Conservation (phyloP, 305 asterid species). For the Coffea humblotiana region DNA sequence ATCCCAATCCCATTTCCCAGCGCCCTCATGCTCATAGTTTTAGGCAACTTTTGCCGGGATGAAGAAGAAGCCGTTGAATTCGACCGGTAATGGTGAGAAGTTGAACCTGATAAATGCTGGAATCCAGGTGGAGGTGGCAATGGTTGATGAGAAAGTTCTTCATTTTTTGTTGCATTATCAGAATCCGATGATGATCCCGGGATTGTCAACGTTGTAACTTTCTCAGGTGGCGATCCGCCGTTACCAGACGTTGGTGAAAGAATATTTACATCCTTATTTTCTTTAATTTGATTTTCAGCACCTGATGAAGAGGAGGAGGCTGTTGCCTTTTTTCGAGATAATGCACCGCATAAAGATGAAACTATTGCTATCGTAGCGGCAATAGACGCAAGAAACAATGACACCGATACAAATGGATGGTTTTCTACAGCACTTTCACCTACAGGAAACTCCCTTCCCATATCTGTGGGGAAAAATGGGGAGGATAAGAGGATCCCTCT, state of each 20-base stretch:
- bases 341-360: conserved; percentile 41
- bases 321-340: conserved; percentile 18
- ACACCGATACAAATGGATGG: conserved; percentile 27
- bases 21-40: conserved; percentile 38
- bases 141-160: conserved; percentile 16
- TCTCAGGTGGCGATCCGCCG: neutral
- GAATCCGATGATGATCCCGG: neutral
- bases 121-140: conserved; percentile 42
- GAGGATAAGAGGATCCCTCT: neutral
- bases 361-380: conserved; percentile 30
- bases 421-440: conserved; percentile 20
- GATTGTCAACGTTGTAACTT: neutral
- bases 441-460: conserved; percentile 43
- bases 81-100: conserved; percentile 29
- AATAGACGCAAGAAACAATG: conserved; percentile 27
- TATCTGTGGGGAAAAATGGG: conserved; percentile 20
- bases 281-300: neutral
- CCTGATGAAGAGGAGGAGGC: neutral
- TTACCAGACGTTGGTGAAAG: neutral
- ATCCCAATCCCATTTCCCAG: conserved; percentile 22
- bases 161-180: conserved; percentile 7
- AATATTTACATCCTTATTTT: conserved; percentile 9
- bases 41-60: conserved; percentile 14
- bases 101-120: conserved; percentile 17
- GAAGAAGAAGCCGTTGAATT: conserved; percentile 22